Evolutionary conservation across 1,284 basidiomycete genomes (phyloP).

Genomic region (Puccinia hordei): DNA sequence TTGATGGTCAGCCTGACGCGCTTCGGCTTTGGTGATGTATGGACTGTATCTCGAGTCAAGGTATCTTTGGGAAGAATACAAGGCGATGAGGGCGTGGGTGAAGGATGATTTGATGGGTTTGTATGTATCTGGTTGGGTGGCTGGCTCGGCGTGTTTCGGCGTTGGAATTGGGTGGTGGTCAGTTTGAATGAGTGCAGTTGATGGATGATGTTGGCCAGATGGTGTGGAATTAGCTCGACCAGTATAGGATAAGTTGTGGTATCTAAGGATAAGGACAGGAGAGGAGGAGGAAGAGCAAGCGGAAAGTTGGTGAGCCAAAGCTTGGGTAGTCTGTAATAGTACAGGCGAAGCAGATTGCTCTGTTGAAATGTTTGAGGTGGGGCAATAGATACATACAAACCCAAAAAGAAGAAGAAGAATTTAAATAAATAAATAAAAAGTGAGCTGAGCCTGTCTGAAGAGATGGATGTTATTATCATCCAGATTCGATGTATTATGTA

Average conservation of each 20-base stretch:
- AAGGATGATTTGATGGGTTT: neutral
- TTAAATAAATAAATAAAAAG: too few species aligned
- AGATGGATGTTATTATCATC: neutral
- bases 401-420: too few species aligned
- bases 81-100: constrained; percentile 22
- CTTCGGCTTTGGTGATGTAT: constrained; percentile 22
- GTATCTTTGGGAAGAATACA: constrained; percentile 35
- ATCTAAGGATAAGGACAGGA: neutral
- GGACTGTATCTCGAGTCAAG: neutral
- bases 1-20: neutral
- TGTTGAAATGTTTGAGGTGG: too few species aligned
- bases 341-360: too few species aligned
- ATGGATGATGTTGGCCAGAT: neutral
- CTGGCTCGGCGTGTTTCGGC: neutral
- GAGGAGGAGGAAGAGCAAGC: neutral
- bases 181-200: neutral
- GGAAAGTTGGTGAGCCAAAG: neutral
- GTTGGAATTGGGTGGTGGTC: neutral
- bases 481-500: neutral
- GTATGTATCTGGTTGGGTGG: neutral
- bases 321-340: neutral
- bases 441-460: constrained; percentile 13
- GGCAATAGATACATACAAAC: neutral
- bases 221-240: neutral
- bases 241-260: neutral